Conservation (phyloP, 1,284 basidiomycete genomes). For the Volvariella surrecta region DNA sequence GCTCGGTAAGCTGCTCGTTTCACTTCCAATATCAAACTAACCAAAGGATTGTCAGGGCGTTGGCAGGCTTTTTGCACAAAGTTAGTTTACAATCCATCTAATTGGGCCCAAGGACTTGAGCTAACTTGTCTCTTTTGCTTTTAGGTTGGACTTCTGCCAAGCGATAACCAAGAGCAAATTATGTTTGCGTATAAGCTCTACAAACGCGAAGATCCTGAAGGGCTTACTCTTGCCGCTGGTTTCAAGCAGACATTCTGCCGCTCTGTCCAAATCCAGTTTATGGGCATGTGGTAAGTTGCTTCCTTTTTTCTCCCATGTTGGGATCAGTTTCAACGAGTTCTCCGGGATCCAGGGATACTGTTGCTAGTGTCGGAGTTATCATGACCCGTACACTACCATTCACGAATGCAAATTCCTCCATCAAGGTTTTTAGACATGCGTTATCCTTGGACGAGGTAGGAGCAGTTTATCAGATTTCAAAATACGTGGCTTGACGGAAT, state of each 20-base stretch:
- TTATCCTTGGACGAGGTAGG: slow-evolving; percentile 50
- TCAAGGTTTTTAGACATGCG: slow-evolving; percentile 44
- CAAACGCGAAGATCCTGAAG: slow-evolving; percentile 35
- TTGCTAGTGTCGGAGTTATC: slow-evolving; percentile 40
- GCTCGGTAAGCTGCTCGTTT: slow-evolving; percentile 29
- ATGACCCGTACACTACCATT: slow-evolving; percentile 47
- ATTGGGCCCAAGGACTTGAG: background rate
- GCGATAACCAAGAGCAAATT: slow-evolving; percentile 50
- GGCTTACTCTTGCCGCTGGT: slow-evolving; percentile 36
- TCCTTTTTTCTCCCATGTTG: background rate
- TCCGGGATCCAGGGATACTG: slow-evolving; percentile 40
- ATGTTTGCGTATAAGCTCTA: slow-evolving; percentile 62
- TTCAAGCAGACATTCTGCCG: slow-evolving; percentile 64
- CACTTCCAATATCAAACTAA: background rate
- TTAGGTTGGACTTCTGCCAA: slow-evolving; percentile 53
- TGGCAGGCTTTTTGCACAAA: slow-evolving; percentile 54
- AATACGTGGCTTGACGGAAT: no score
- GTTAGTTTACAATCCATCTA: slow-evolving; percentile 15
- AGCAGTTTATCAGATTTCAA: slow-evolving; percentile 6
- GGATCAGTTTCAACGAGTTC: background rate
- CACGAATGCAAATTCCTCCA: slow-evolving; percentile 36
- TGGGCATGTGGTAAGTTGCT: slow-evolving; percentile 41
- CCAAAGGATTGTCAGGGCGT: slow-evolving; percentile 29
- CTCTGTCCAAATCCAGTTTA: slow-evolving; percentile 39
- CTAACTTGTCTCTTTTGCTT: slow-evolving; percentile 1